Percentiles rank a stretch among this genome's conserved stretches.
These are phyloP conservation scores for Trichoderma arundinaceum DNA, from an alignment of 2,329 filamentous ascomycete genomes.

Conservation along the genomic window DNA sequence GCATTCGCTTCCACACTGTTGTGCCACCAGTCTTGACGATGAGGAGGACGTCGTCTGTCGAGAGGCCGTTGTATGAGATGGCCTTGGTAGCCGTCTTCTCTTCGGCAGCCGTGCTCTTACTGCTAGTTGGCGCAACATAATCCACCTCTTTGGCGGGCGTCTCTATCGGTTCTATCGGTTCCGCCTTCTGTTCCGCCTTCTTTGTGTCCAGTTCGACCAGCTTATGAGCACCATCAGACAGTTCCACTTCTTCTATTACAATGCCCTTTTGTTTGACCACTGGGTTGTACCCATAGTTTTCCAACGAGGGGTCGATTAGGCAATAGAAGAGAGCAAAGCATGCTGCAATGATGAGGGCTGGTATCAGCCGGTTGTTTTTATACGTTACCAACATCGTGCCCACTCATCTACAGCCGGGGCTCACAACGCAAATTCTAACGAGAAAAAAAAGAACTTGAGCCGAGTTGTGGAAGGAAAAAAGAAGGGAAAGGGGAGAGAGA, in stretches of 20 bases:
- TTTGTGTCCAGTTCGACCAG: not conserved
- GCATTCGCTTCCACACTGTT: slow-evolving; percentile 38
- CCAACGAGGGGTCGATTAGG: slow-evolving; percentile 35
- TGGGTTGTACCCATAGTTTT: slow-evolving; percentile 29
- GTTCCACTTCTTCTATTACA: slow-evolving; percentile 12
- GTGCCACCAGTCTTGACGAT: slow-evolving; percentile 40
- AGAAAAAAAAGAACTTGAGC: not conserved
- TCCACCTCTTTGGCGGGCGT: slow-evolving; percentile 3
- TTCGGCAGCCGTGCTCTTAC: slow-evolving; percentile 4
- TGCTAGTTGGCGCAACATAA: slow-evolving; percentile 20
- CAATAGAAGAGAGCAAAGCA: slow-evolving; percentile 35
- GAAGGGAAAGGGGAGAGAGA: not conserved
- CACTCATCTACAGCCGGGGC: not conserved
- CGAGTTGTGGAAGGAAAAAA: not conserved
- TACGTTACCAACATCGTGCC: slow-evolving; percentile 36
- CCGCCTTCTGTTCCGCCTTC: no score
- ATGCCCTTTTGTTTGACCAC: slow-evolving; percentile 11
- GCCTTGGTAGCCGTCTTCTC: slow-evolving; percentile 9
- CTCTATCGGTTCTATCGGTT: not conserved
- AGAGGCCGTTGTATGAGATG: slow-evolving; percentile 29
- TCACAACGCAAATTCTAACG: not conserved
- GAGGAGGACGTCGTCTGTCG: slow-evolving; percentile 36
- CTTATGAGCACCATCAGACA: not conserved
- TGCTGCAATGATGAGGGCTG: slow-evolving; percentile 35
- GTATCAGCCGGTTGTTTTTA: slow-evolving; percentile 37